Conservation (phyloP, 305 asterid genomes). For the Fraxinus xanthoxyloides region DNA sequence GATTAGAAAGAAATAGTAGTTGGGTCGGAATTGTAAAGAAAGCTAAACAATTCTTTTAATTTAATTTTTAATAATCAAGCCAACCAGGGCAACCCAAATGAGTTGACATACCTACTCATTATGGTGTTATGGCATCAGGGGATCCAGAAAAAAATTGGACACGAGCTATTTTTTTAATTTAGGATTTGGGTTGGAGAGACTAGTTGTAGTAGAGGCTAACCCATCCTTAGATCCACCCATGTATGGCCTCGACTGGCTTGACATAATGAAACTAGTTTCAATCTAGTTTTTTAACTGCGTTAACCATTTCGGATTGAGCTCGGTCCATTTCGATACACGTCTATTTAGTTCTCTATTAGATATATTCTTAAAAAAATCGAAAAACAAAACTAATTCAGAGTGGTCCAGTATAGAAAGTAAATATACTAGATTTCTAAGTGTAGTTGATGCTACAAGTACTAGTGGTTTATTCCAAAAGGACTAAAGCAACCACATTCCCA, state of each 20-base stretch:
- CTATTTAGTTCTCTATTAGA: not conserved
- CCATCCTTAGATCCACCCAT: no score
- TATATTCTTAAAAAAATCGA: not conserved
- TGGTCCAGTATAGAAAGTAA: not conserved
- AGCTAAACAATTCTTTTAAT: no score
- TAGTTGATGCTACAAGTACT: constrained; percentile 23
- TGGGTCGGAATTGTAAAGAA: no score
- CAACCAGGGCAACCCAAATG: no score
- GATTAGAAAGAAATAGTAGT: no score
- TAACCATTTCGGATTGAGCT: not conserved
- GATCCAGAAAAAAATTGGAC: no score
- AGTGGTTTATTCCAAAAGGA: constrained; percentile 42
- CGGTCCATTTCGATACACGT: not conserved
- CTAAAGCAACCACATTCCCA: constrained; percentile 32
- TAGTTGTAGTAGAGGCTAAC: no score
- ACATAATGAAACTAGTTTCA: not conserved
- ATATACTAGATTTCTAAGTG: constrained; percentile 5
- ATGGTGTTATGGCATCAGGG: no score
- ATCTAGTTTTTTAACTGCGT: not conserved
- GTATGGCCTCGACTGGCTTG: not conserved
- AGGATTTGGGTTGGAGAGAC: no score
- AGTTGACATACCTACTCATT: not conserved
- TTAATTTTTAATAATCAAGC: no score
- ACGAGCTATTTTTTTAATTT: no score
- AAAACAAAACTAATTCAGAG: not conserved